phyloP scores from a whole-genome alignment of 139 green algal genomes.

The Chloropicon primus region DNA sequence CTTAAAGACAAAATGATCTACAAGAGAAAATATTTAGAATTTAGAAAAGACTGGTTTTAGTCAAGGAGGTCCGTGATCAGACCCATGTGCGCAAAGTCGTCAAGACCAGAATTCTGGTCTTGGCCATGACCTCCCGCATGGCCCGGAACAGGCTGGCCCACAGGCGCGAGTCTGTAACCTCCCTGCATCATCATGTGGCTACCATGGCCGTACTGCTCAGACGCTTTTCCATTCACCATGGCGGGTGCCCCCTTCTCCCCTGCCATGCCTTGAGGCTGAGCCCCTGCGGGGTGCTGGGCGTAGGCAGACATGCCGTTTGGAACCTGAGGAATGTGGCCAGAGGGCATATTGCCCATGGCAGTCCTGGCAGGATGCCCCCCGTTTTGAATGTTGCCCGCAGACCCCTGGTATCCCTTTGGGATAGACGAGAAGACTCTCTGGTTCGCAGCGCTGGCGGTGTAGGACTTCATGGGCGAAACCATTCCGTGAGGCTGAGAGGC shows the following conservation, averaged over 20 bases:
- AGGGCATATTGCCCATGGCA: too few species aligned
- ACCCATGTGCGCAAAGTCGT: constrained; percentile 72
- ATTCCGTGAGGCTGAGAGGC: not conserved
- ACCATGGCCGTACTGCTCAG: not conserved
- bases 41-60: too few species aligned
- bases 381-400: too few species aligned
- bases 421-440: not conserved
- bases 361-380: too few species aligned
- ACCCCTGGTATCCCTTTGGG: not conserved
- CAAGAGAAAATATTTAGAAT: too few species aligned
- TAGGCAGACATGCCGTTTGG: not conserved
- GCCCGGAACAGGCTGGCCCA: not conserved
- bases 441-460: not conserved
- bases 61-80: constrained; percentile 65
- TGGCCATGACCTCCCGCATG: not conserved
- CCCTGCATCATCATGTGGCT: not conserved
- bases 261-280: not conserved
- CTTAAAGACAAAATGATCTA: too few species aligned
- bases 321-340: not conserved
- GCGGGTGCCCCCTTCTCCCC: not conserved
- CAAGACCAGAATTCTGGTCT: constrained; percentile 32
- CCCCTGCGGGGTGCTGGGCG: not conserved
- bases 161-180: not conserved
- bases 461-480: not conserved
- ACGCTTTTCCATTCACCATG: not conserved